Conservation (phyloP, 176 grass and related monocot species). For the Rhynchospora breviuscula region DNA sequence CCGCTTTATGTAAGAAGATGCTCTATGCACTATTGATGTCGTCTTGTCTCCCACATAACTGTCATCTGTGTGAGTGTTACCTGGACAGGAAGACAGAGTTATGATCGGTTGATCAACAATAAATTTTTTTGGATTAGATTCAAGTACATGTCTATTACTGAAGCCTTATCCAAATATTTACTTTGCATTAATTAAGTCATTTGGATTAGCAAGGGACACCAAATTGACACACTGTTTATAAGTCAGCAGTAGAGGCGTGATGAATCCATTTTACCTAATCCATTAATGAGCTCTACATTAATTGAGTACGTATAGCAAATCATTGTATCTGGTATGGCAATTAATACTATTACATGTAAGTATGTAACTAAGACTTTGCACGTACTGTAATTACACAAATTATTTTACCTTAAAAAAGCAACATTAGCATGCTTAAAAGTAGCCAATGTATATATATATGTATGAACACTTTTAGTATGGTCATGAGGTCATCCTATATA, state of each 20-base stretch:
- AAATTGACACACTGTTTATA: not conserved
- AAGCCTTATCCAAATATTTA: not conserved
- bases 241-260: not conserved
- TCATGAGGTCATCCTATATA: no score
- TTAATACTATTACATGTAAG: no score
- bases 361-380: no score
- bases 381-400: no score
- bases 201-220: not conserved
- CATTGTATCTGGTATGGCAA: no score
- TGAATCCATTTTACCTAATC: not conserved
- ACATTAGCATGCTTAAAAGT: no score
- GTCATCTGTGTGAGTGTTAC: constrained; percentile 80
- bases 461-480: no score
- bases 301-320: no score
- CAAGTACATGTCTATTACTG: not conserved
- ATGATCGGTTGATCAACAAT: not conserved
- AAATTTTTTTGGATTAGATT: not conserved
- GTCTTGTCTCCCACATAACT: constrained; percentile 77
- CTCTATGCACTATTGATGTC: constrained; percentile 47
- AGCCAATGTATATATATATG: no score
- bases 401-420: no score
- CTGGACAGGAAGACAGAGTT: constrained; percentile 15
- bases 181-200: not conserved
- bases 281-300: no score
- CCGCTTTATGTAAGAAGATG: constrained; percentile 55